Base-by-base conservation (phyloP, 1,284 basidiomycete genomes). In the Papiliotrema terrestris region DNA sequence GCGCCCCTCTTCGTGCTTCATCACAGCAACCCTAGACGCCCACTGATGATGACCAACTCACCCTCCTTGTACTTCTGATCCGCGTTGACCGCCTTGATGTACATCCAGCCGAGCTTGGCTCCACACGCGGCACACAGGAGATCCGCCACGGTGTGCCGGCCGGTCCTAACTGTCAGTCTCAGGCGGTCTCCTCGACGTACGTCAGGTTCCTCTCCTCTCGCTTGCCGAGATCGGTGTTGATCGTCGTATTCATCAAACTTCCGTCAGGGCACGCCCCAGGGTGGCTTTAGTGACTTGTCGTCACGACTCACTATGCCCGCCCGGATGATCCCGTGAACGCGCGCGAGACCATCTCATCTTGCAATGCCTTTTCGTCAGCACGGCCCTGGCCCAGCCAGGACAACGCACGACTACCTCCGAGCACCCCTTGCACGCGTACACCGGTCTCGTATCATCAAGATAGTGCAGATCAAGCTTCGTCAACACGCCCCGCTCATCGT, bases 1-100 rank as follows among this genome's bases (percentile, higher is more conserved):
- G n/a, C n/a, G n/a, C n/a, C n/a, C n/a, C n/a, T n/a, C n/a, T n/a
- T n/a, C n/a, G n/a, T n/a, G n/a, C n/a, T n/a, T n/a, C n/a, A n/a
- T n/a, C n/a, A n/a, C n/a, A n/a, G n/a, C n/a, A n/a, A n/a, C n/a
- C n/a, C n/a, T n/a, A n/a, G 17, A 44, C 11, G 13, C 8, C 42
- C 3, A 17, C 20, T 14, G 43, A 37, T 19, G 19, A 36, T 42
- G 48, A 43, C 3, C 25, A 8, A n/a, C 65, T 55, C 51, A 72
- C 73, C 73, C 57, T 77, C 75, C 55, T 77, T 77, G 58, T 77
- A 77, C 29, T 67, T 58, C 61, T 77, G 73, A 6, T 76, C 74
- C 5, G 67, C 64, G 32, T 68, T 72, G 17, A 70, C 70, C 11
- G 74, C 72, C 49, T 68, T 69, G 55, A 77, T 64, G 51, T 77